These are phyloP conservation scores for Podospora pseudoanserina DNA, from an alignment of 495 filamentous ascomycete genomes.

Conservation along the genomic window DNA sequence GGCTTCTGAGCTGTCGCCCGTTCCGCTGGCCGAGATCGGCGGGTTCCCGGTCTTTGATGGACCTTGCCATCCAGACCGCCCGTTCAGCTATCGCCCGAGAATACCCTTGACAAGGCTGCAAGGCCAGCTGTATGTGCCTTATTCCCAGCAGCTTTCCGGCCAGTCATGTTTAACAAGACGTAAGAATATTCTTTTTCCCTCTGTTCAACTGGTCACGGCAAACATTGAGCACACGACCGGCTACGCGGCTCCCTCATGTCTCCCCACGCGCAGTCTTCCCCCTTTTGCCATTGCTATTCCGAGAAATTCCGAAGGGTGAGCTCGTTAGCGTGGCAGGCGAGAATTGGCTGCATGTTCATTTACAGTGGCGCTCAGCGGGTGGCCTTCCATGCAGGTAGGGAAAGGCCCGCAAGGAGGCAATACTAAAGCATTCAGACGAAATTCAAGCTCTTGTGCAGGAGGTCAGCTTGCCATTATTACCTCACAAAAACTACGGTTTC, in stretches of 20 bases:
- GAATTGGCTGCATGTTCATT: slow-evolving; percentile 19
- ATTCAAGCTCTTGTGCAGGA: background rate
- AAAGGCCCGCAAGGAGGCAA: slow-evolving; percentile 11
- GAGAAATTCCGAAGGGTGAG: slow-evolving; percentile 25
- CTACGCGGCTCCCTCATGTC: slow-evolving; percentile 7
- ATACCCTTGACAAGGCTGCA: background rate
- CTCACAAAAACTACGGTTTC: slow-evolving; percentile 23
- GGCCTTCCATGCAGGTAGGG: slow-evolving; percentile 7
- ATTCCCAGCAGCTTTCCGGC: background rate
- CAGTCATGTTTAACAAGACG: background rate
- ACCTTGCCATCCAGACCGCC: background rate
- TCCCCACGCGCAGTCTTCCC: background rate
- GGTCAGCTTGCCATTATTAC: slow-evolving; percentile 17
- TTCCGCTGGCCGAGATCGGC: slow-evolving; percentile 7
- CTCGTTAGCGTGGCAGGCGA: slow-evolving; percentile 23
- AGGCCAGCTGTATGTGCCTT: background rate
- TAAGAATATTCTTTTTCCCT: background rate
- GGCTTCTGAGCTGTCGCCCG: slow-evolving; percentile 1
- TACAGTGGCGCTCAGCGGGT: slow-evolving; percentile 3
- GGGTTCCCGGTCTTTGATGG: background rate
- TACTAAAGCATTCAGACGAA: background rate
- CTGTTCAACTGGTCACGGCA: background rate
- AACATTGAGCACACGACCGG: background rate
- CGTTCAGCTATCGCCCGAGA: background rate
- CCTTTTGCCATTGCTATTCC: slow-evolving; percentile 17